Conservation (phyloP, 768 basidiomycete genomes). For the Lepiota subincarnata region DNA sequence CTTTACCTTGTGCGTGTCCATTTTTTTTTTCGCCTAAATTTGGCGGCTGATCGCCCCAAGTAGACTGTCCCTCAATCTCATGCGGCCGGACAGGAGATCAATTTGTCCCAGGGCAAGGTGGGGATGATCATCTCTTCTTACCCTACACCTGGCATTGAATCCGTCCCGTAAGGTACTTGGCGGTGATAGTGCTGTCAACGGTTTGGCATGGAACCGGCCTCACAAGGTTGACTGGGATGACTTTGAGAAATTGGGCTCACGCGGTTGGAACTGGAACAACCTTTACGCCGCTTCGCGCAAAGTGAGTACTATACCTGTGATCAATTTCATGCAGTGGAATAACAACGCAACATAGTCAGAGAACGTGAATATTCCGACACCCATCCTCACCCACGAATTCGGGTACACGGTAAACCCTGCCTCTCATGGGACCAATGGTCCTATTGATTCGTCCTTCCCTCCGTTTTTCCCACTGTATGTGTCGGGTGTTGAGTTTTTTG, state of each 20-base stretch:
- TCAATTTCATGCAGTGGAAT: slow-evolving; percentile 13
- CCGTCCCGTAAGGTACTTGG: slow-evolving; percentile 47
- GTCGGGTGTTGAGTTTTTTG: background rate
- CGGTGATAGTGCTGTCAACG: slow-evolving; percentile 67
- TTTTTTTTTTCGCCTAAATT: slow-evolving; percentile 6
- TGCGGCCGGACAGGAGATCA: slow-evolving; percentile 35
- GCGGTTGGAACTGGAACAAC: slow-evolving; percentile 51
- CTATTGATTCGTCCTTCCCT: slow-evolving; percentile 34
- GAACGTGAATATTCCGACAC: slow-evolving; percentile 20
- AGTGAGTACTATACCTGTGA: background rate
- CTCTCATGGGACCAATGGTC: slow-evolving; percentile 45
- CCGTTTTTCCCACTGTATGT: slow-evolving; percentile 26
- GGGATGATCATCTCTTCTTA: background rate
- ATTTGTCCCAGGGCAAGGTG: slow-evolving; percentile 66
- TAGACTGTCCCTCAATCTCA: slow-evolving; percentile 44
- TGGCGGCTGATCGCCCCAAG: background rate
- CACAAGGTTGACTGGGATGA: slow-evolving; percentile 26
- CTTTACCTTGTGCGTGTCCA: slow-evolving; percentile 28
- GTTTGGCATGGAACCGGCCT: slow-evolving; percentile 37
- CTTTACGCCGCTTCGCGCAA: slow-evolving; percentile 34
- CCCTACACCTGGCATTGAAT: background rate
- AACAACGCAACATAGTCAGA: slow-evolving; percentile 27
- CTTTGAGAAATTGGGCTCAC: slow-evolving; percentile 48
- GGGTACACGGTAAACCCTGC: slow-evolving; percentile 20
- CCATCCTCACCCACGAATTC: slow-evolving; percentile 23